Evolutionary conservation across 2,329 filamentous ascomycete genomes (phyloP).

Genomic region (Colletotrichum tanaceti): DNA sequence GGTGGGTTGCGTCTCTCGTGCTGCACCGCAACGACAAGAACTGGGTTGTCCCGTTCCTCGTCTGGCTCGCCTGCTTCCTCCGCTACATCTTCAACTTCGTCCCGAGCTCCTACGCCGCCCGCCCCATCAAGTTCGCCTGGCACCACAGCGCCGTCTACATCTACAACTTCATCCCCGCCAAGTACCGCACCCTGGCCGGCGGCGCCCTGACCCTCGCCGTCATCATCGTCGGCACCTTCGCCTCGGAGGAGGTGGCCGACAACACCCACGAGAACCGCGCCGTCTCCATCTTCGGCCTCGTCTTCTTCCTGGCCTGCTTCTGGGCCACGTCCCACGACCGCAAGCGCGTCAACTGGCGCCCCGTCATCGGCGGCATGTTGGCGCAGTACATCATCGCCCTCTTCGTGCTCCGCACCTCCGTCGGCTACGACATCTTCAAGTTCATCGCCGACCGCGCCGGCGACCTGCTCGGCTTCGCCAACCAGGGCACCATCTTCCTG

Average conservation of each 20-base stretch:
- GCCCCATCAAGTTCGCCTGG: constrained; percentile 76
- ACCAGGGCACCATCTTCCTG: constrained; percentile 79
- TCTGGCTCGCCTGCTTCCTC: constrained; percentile 80
- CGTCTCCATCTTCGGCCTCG: constrained; percentile 81
- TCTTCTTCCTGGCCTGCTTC: constrained; percentile 75
- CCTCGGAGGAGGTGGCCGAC: constrained; percentile 74
- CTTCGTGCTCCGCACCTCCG: constrained; percentile 84
- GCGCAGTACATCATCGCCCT: constrained; percentile 88
- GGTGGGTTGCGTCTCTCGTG: constrained; percentile 82
- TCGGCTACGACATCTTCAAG: constrained; percentile 90
- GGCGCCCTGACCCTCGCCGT: constrained; percentile 74
- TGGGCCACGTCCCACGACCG: constrained; percentile 79
- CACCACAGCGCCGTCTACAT: constrained; percentile 69
- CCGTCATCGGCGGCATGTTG: constrained; percentile 89
- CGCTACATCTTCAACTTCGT: constrained; percentile 81
- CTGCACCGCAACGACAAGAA: constrained; percentile 78
- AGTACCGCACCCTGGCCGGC: constrained; percentile 71
- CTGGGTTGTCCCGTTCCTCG: constrained; percentile 86
- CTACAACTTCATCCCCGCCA: constrained; percentile 73
- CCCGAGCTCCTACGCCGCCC: constrained; percentile 73
- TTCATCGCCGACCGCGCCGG: constrained; percentile 84
- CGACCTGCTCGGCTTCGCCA: constrained; percentile 80
- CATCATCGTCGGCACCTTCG: constrained; percentile 83
- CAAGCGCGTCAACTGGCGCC: constrained; percentile 75
- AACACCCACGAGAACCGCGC: constrained; percentile 86